Conservation (phyloP, 2,329 filamentous ascomycete species). For the Basipetospora sp. region DNA sequence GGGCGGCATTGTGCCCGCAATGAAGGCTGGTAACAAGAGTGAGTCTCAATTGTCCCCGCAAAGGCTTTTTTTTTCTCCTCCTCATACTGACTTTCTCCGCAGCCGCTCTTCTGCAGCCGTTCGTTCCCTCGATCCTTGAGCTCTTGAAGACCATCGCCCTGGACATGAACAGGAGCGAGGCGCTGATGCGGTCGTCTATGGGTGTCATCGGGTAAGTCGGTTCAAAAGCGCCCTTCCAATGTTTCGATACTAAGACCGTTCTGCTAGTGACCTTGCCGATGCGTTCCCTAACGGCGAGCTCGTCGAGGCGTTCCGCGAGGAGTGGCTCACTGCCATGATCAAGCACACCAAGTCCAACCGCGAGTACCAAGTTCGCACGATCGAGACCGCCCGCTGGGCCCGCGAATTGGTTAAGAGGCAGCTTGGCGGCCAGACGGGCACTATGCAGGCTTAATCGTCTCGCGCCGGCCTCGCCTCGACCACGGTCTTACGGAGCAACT, state of each 20-base stretch:
- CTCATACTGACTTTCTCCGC: conserved; percentile 3
- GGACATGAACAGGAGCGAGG: conserved; percentile 80
- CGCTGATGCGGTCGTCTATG: conserved; percentile 85
- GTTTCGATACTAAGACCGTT: conserved; percentile 20
- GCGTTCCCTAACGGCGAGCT: conserved; percentile 86
- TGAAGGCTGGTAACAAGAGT: conserved; percentile 73
- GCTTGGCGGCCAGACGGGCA: conserved; percentile 34
- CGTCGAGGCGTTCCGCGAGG: conserved; percentile 67
- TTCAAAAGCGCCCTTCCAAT: background rate
- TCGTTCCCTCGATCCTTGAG: conserved; percentile 73
- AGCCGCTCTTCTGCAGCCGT: conserved; percentile 61
- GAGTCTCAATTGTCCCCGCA: conserved; percentile 21
- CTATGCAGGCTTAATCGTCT: no score
- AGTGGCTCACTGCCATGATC: conserved; percentile 81
- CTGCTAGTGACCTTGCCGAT: conserved; percentile 70
- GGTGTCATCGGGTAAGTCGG: conserved; percentile 77
- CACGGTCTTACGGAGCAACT: no score
- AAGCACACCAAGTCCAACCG: conserved; percentile 83
- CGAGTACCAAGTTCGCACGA: conserved; percentile 70
- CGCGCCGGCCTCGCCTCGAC: no score
- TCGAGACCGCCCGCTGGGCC: conserved; percentile 92
- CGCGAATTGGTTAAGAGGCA: conserved; percentile 96
- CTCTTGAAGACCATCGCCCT: conserved; percentile 66
- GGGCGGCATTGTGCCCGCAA: conserved; percentile 88
- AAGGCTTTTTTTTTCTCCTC: conserved; percentile 11